phyloP scores from a whole-genome alignment of 169 alveolate genomes.

The Plasmodium adleri region DNA sequence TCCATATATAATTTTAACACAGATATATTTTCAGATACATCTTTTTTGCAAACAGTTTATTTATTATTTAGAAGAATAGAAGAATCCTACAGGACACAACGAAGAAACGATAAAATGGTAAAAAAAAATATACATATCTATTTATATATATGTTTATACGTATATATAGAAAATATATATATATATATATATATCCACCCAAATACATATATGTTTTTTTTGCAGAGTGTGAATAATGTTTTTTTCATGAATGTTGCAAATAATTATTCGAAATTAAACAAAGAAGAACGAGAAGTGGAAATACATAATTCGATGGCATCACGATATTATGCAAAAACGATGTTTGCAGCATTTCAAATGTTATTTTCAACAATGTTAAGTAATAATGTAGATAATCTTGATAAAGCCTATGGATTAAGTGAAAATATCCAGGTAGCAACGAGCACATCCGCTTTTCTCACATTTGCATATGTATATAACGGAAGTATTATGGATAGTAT shows the following conservation, averaged over 20 bases:
- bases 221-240: constrained; percentile 49
- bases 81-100: constrained; percentile 8
- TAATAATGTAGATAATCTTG: too few species aligned
- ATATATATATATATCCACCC: background rate
- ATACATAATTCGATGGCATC: too few species aligned
- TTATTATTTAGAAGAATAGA: constrained; percentile 32
- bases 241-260: background rate
- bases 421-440: too few species aligned
- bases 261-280: constrained; percentile 14
- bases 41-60: constrained; percentile 48
- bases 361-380: background rate
- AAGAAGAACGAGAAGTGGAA: too few species aligned
- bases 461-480: too few species aligned
- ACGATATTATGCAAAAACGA: too few species aligned
- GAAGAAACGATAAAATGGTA: constrained; percentile 44
- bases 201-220: constrained; percentile 1
- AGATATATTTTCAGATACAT: too few species aligned
- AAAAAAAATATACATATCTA: background rate
- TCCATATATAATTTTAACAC: too few species aligned
- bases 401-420: too few species aligned
- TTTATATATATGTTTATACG: background rate
- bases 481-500: too few species aligned
- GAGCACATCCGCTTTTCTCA: too few species aligned
- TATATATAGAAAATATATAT: background rate
- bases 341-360: too few species aligned